Evolutionary conservation across 768 basidiomycete species (phyloP).

Genomic region (Naganishia antarctica): DNA sequence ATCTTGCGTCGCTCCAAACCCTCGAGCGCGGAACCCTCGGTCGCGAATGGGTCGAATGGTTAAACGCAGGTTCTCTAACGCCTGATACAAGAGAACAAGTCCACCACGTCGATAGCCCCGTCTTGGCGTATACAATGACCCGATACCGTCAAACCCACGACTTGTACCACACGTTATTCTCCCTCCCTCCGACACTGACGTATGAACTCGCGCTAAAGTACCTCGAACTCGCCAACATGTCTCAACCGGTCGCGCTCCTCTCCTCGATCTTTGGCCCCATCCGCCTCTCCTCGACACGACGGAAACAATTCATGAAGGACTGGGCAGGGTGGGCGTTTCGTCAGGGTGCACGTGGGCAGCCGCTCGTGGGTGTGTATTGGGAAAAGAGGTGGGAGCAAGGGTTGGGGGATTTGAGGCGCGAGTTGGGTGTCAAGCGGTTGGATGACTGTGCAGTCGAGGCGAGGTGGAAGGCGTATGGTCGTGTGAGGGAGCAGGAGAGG

Average conservation of each 20-base stretch:
- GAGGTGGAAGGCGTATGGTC: conserved; percentile 63
- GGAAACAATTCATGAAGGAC: conserved; percentile 64
- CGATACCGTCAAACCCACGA: conserved; percentile 98
- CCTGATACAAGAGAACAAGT: conserved; percentile 93
- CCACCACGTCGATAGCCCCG: conserved; percentile 88
- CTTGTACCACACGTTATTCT: conserved; percentile 87
- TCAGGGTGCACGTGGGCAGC: conserved; percentile 64
- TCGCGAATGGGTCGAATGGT: conserved; percentile 79
- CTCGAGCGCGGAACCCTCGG: conserved; percentile 80
- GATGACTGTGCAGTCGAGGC: conserved; percentile 64
- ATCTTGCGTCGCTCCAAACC: conserved; percentile 62
- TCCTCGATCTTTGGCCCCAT: conserved; percentile 75
- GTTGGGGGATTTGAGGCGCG: conserved; percentile 72
- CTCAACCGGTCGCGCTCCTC: conserved; percentile 78
- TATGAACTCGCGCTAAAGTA: conserved; percentile 91
- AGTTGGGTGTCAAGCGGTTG: conserved; percentile 62
- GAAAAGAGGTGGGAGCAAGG: conserved; percentile 86
- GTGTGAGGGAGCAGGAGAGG: conserved; percentile 61
- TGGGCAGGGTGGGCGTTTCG: conserved; percentile 89
- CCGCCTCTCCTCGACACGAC: conserved; percentile 49
- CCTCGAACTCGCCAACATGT: conserved; percentile 88
- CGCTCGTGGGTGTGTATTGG: conserved; percentile 89
- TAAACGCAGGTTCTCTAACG: conserved; percentile 77
- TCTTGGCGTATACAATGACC: conserved; percentile 95
- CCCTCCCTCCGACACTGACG: conserved; percentile 80